Conservation (phyloP, 768 basidiomycete genomes). For the Hebeloma cylindrosporum region DNA sequence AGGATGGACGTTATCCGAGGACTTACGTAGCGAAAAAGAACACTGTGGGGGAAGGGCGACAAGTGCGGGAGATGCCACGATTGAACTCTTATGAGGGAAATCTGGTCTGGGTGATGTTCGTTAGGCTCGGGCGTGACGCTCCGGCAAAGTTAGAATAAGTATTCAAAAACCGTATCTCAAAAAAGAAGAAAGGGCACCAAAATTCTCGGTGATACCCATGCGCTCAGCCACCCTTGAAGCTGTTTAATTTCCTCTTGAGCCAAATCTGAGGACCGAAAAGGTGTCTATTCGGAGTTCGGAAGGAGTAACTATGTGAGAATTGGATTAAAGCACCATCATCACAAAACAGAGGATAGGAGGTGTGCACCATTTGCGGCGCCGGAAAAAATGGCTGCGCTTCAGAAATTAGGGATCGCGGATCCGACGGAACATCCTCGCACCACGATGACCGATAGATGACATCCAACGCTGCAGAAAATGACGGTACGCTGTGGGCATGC, state of each 20-base stretch:
- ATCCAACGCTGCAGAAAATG: conserved; percentile 17
- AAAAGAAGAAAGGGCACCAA: conserved; percentile 8
- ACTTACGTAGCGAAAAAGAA: conserved; percentile 26
- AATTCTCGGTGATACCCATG: conserved; percentile 12
- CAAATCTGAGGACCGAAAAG: conserved; percentile 5
- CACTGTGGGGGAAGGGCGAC: conserved; percentile 22
- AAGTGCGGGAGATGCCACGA: conserved; percentile 32
- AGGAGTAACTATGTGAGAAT: conserved; percentile 10
- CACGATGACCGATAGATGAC: conserved; percentile 9
- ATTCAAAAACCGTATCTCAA: conserved; percentile 28
- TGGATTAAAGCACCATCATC: neutral
- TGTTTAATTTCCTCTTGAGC: conserved; percentile 14
- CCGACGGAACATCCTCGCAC: conserved; percentile 12
- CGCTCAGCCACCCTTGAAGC: conserved; percentile 9
- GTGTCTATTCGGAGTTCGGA: conserved; percentile 6
- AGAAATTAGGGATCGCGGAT: conserved; percentile 15
- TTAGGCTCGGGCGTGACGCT: conserved; percentile 21
- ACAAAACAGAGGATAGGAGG: conserved; percentile 3
- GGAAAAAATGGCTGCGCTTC: too few species aligned
- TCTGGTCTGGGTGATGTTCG: conserved; percentile 17
- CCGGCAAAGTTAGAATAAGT: conserved; percentile 28
- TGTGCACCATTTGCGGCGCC: neutral
- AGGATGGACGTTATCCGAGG: conserved; percentile 28
- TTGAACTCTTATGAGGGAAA: conserved; percentile 25
- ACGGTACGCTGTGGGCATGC: conserved; percentile 15